These are phyloP conservation scores for Penicillium sp. DNA, from an alignment of 2,329 filamentous ascomycete species.

Conservation along the genomic window DNA sequence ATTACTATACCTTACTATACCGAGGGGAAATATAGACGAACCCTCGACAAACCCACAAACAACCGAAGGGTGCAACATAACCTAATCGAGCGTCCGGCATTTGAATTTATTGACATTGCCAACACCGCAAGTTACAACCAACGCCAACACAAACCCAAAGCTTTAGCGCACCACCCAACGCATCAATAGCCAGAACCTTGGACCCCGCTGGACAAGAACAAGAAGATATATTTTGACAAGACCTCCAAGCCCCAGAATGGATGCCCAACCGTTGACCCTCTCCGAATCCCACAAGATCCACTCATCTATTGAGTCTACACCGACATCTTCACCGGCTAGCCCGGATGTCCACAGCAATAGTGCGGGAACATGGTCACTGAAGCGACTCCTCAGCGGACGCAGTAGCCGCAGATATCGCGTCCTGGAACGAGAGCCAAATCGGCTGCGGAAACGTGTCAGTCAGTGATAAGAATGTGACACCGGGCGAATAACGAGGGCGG, in stretches of 20 bases:
- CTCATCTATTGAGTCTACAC: not conserved
- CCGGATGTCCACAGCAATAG: not conserved
- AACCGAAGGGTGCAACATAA: not conserved
- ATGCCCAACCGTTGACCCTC: conserved; percentile 21
- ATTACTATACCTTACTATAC: not conserved
- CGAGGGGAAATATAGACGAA: not conserved
- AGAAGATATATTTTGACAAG: not conserved
- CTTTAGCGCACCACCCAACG: not conserved
- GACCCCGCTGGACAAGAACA: not conserved
- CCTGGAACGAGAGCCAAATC: conserved; percentile 25
- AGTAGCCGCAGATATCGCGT: conserved; percentile 21
- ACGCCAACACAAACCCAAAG: not conserved
- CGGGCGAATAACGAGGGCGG: not conserved
- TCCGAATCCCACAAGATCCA: conserved; percentile 5
- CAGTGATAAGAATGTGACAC: conserved; percentile 6
- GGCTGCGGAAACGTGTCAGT: conserved; percentile 23
- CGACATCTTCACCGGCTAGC: not conserved
- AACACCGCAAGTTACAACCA: not conserved
- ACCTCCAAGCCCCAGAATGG: conserved; percentile 3
- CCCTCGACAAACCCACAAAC: not conserved
- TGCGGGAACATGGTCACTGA: conserved; percentile 19
- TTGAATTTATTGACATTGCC: not conserved
- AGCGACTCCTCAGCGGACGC: conserved; percentile 23
- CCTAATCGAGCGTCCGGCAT: not conserved
- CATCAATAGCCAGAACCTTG: not conserved